phyloP scores from a whole-genome alignment of 2,329 filamentous ascomycete species.

The Aspergillus spinulosporus region DNA sequence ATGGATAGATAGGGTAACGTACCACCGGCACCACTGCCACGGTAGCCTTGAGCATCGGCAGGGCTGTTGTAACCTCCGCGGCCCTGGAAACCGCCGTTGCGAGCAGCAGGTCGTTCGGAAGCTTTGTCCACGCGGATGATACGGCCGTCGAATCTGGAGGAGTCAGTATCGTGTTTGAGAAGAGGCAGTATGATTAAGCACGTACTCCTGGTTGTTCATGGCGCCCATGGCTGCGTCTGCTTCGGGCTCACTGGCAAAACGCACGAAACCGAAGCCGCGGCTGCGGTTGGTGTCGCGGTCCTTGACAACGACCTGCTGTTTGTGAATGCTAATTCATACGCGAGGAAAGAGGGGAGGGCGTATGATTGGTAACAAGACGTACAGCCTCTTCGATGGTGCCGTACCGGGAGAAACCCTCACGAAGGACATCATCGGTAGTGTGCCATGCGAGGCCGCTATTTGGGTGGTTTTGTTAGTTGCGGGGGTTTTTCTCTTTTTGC shows the following conservation, averaged over 20 bases:
- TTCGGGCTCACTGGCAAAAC: slow-evolving; percentile 61
- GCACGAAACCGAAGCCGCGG: slow-evolving; percentile 96
- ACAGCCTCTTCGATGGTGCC: slow-evolving; percentile 93
- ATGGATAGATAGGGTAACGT: slow-evolving; percentile 2
- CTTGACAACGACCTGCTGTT: slow-evolving; percentile 84
- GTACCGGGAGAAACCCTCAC: slow-evolving; percentile 89
- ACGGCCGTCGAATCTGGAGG: slow-evolving; percentile 80
- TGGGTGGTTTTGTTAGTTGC: slow-evolving; percentile 12
- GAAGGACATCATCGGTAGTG: slow-evolving; percentile 84
- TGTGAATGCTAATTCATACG: slow-evolving; percentile 12
- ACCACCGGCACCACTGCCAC: slow-evolving; percentile 35
- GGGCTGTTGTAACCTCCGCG: slow-evolving; percentile 50
- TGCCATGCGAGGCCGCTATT: slow-evolving; percentile 94
- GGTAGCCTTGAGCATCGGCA: slow-evolving; percentile 32
- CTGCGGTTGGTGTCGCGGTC: slow-evolving; percentile 95
- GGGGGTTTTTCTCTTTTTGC: not conserved
- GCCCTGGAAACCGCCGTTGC: slow-evolving; percentile 50
- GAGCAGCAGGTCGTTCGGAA: slow-evolving; percentile 70
- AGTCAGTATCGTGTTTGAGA: not conserved
- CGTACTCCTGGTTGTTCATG: slow-evolving; percentile 68
- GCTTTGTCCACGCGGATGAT: slow-evolving; percentile 95
- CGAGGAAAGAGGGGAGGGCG: slow-evolving; percentile 10
- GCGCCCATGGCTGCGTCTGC: slow-evolving; percentile 44
- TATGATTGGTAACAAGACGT: slow-evolving; percentile 50
- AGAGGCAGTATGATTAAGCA: slow-evolving; percentile 13